Conservation (phyloP, 805 yeast genomes). For the Lipomyces spencermartinsiae region DNA sequence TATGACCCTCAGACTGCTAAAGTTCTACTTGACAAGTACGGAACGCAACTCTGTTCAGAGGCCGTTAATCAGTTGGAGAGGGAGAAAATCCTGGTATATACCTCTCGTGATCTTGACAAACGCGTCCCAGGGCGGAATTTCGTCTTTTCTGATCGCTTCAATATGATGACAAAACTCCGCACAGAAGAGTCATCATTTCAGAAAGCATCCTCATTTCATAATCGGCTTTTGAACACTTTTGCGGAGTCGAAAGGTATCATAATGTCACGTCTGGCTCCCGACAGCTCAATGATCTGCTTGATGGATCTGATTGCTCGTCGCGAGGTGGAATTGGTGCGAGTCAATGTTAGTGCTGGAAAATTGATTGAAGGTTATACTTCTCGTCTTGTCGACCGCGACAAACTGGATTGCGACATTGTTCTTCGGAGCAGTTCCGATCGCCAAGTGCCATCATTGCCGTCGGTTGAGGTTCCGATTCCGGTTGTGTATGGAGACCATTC, state of each 20-base stretch:
- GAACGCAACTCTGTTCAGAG: constrained; percentile 55
- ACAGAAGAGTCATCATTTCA: constrained; percentile 52
- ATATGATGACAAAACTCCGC: constrained; percentile 50
- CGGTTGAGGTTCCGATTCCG: constrained; percentile 15
- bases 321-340: constrained; percentile 54
- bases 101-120: constrained; percentile 44
- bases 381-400: constrained; percentile 71
- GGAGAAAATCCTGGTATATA: constrained; percentile 51
- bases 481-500: background rate
- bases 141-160: constrained; percentile 60
- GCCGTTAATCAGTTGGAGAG: constrained; percentile 59
- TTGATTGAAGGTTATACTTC: constrained; percentile 74
- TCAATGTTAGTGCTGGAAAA: constrained; percentile 56
- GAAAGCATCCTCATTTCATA: constrained; percentile 55
- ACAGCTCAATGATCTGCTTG: constrained; percentile 67
- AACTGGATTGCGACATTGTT: constrained; percentile 68
- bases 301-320: constrained; percentile 59
- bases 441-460: constrained; percentile 11
- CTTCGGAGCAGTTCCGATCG: constrained; percentile 43
- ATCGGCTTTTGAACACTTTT: constrained; percentile 51
- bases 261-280: constrained; percentile 61
- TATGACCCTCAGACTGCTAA: constrained; percentile 57
- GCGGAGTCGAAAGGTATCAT: constrained; percentile 59
- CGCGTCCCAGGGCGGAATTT: constrained; percentile 57
- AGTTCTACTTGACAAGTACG: constrained; percentile 53